Evolutionary conservation across 2,329 filamentous ascomycete genomes (phyloP).

Genomic region (Neopestalotiopsis sp.): DNA sequence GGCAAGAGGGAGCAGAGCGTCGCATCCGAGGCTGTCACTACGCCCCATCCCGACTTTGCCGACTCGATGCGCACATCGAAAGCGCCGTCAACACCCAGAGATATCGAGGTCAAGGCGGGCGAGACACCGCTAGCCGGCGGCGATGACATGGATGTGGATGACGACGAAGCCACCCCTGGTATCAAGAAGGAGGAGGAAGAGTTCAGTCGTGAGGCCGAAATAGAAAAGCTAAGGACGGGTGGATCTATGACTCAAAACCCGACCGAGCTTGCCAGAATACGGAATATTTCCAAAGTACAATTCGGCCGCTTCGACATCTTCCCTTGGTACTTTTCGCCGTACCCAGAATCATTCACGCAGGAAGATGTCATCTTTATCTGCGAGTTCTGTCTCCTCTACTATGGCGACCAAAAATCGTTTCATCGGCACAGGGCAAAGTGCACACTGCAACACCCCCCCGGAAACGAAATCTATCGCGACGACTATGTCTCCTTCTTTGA

Average conservation of each 20-base stretch:
- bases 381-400: conserved; percentile 96
- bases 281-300: conserved; percentile 92
- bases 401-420: conserved; percentile 82
- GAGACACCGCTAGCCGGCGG: conserved; percentile 48
- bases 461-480: conserved; percentile 98
- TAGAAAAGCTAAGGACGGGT: conserved; percentile 91
- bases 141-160: conserved; percentile 62
- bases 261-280: conserved; percentile 92
- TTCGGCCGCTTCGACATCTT: conserved; percentile 93
- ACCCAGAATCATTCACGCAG: conserved; percentile 86
- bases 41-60: conserved; percentile 56
- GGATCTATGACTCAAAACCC: conserved; percentile 99
- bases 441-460: conserved; percentile 87
- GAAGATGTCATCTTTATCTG: conserved; percentile 94
- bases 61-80: conserved; percentile 53
- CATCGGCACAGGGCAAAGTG: conserved; percentile 88
- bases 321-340: conserved; percentile 99
- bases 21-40: conserved; percentile 55
- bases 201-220: conserved; percentile 87
- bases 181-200: conserved; percentile 54
- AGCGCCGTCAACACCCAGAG: conserved; percentile 46
- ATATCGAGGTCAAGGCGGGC: conserved; percentile 50
- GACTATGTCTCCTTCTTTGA: conserved; percentile 95
- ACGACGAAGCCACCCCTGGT: conserved; percentile 46
- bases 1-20: conserved; percentile 61